Base-by-base conservation (phyloP, 106 monocot species). In the Iris macrosiphon region DNA sequence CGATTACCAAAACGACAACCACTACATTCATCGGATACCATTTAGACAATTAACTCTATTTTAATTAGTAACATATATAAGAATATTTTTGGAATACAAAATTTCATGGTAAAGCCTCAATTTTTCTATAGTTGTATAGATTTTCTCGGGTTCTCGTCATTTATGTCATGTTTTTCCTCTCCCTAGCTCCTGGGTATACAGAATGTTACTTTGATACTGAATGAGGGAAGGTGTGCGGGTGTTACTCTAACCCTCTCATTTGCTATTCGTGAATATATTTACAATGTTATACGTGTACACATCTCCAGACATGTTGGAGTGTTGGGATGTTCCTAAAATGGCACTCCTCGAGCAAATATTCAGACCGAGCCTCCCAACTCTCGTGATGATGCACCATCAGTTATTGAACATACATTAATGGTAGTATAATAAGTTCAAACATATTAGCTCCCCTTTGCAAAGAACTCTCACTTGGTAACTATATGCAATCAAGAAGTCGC, bases 261-360 rank as follows among this genome's bases (percentile, higher is more conserved):
- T 33, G 16, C 3, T 37, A 13, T 46, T 1, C 56, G 15, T 14
- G 7, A 32, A 31, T 52, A 31, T 32, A 52, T 66, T 20, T 23
- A 2, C 32, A 2, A 29, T 15, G 1, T 15, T 7, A 27, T 24
- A 7, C 15, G 17, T 54, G 3, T 32, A 4, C 3, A 25, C 55
- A 27, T 13, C 3, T 70, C 2, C 51, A 96, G 96, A 78, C 96
- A 96, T 65, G 86, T 83, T 22, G n/a, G 96, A 96, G 59, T 67
- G 90, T 55, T 96, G 96, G 96, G 90, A 96, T 52, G 96, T 96
- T 65, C 90, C 96, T 6, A 96, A 96, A 53, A 87, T 90, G 89
- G 96, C 90, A 45, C 77, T 96, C 22, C 72, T 96, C n/a, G 76
- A 72, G 71, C 90, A 96, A 65, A 86, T 96, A 62, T 65, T 96